phyloP scores from a whole-genome alignment of 208 protist species.

The Angomonas ambiguus region DNA sequence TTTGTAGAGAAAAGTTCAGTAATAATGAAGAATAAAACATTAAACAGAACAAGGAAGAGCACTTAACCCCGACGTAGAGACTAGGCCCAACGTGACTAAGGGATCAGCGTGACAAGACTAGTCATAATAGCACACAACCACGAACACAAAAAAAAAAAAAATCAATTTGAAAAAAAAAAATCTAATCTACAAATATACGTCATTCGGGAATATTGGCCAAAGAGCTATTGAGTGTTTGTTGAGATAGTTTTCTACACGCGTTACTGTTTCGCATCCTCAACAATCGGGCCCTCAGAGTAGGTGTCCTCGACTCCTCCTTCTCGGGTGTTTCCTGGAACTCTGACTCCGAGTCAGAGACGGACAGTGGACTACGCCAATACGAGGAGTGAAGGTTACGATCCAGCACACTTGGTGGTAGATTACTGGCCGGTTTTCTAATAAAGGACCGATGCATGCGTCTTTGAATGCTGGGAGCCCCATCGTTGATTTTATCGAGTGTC shows the following conservation, averaged over 20 bases:
- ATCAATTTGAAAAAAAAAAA: slow-evolving; percentile 1
- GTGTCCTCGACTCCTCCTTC: not conserved
- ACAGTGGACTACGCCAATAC: not conserved
- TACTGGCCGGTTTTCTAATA: not conserved
- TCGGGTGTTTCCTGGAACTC: not conserved
- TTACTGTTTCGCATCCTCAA: not conserved
- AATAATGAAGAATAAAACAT: not conserved
- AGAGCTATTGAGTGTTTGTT: not conserved
- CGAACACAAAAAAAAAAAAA: not conserved
- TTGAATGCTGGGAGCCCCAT: not conserved
- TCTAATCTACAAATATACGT: not conserved
- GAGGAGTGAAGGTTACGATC: not conserved
- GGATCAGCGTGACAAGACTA: not conserved
- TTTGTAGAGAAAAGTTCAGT: not conserved
- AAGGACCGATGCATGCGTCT: not conserved
- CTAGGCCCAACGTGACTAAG: no score
- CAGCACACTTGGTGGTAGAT: not conserved
- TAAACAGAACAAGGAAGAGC: no score
- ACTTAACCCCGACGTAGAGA: no score
- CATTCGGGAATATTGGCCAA: no score
- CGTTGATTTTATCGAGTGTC: slow-evolving; percentile 8
- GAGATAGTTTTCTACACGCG: not conserved
- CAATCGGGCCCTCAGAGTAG: not conserved
- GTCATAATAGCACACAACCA: not conserved
- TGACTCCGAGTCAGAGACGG: not conserved